Evolutionary conservation across 2,329 filamentous ascomycete genomes (phyloP), one percentile per base, ranked within the genome.

Genomic region (Apiospora phragmitis): DNA sequence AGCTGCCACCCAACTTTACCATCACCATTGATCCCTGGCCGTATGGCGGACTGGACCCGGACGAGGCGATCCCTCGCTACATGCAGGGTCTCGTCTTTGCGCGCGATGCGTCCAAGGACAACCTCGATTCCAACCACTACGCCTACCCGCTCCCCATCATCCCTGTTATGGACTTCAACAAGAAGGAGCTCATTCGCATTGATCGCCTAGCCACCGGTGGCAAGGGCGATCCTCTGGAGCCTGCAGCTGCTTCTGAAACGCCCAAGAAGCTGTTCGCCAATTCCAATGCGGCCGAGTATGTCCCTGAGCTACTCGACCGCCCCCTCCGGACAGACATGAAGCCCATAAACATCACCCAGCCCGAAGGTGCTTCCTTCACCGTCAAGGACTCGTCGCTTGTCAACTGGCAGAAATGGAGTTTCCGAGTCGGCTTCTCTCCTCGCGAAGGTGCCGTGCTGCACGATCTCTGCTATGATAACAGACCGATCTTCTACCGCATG

Each of bases 261-360:
- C 86, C 78, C 71, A 84, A 74, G 79, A 85, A 77, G 78, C 84
- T 85, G 26, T 86, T 90, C 67, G 81, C 82, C 18, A 77, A 81
- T 62, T 75, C 77, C 70, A 77, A 74, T 59, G 70, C 81, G 0
- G 82, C 83, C 45, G 86, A 88, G 70, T 88, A 86, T 73, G 78
- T 84, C 0, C 85, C 85, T 1, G 86, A 88, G 76, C 80, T 91
- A 2, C 80, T 90, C 12, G 80, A 84, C 18, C 74, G 77, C 1
- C 83, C 85, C 0, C 75, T 83, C 21, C 81, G 89, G 16, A 80
- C 84, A 59, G 88, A 88, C 70, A 77, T 90, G 38, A 94, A 93
- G 80, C 92, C 92, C 6, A 87, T 94, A 76, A 89, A 93, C 74
- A 90, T 95, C 65, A 85, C 89, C 1, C 93, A 95, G 76, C 87